Evolutionary conservation across 2,329 filamentous ascomycete genomes (phyloP).

Genomic region (Penicillium sp.): DNA sequence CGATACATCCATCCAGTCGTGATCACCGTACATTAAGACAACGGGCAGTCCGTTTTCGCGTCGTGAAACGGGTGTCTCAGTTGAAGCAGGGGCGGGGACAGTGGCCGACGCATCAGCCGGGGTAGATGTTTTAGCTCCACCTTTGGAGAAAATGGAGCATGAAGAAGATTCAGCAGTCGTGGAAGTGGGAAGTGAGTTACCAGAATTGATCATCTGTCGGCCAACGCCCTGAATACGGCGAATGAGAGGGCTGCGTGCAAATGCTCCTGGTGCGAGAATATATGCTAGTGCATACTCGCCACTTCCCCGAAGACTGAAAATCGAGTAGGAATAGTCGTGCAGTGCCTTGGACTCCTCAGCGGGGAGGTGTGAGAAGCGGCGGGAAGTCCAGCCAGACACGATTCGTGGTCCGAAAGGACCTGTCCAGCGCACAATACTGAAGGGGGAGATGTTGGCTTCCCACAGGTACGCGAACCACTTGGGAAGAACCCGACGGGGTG

Average conservation of each 20-base stretch:
- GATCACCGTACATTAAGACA: constrained; percentile 93
- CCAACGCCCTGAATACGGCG: constrained; percentile 83
- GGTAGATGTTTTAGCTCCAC: neutral
- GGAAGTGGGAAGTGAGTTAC: constrained; percentile 17
- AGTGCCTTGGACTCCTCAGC: constrained; percentile 76
- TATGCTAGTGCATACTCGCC: constrained; percentile 94
- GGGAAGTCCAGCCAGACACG: constrained; percentile 91
- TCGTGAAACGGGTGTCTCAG: constrained; percentile 18
- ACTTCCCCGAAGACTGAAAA: constrained; percentile 88
- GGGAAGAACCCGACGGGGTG: constrained; percentile 65
- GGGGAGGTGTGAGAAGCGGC: constrained; percentile 87
- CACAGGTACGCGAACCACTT: constrained; percentile 91
- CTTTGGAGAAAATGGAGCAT: constrained; percentile 15
- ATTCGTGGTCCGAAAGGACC: constrained; percentile 89
- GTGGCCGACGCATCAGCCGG: constrained; percentile 35
- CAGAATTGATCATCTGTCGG: constrained; percentile 58
- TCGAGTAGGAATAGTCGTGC: constrained; percentile 90
- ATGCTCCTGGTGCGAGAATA: constrained; percentile 89
- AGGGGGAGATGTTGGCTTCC: constrained; percentile 96
- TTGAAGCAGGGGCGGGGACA: constrained; percentile 9
- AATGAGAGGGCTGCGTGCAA: constrained; percentile 84
- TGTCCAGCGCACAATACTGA: constrained; percentile 82
- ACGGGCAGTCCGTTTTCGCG: constrained; percentile 73
- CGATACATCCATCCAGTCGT: constrained; percentile 97
- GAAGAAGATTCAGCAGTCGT: constrained; percentile 14